phyloP scores from a whole-genome alignment of 2,329 filamentous ascomycete genomes.

The Ascocoryne sarcoides region DNA sequence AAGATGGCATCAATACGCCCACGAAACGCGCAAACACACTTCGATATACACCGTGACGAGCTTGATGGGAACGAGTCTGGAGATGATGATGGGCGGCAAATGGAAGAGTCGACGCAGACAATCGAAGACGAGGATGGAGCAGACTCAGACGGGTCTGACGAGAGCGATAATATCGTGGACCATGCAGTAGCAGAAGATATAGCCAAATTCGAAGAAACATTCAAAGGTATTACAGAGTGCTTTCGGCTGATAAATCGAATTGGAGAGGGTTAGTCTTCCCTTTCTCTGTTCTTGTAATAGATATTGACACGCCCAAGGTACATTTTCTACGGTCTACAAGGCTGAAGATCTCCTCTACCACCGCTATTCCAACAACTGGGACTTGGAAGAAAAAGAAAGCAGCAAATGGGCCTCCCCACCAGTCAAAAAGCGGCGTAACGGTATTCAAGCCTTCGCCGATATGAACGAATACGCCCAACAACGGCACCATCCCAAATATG shows the following conservation, averaged over 20 bases:
- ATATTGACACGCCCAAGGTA: conserved; percentile 48
- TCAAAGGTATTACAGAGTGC: conserved; percentile 72
- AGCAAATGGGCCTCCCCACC: conserved; percentile 64
- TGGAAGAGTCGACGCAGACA: conserved; percentile 31
- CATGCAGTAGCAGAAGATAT: conserved; percentile 74
- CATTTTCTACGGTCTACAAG: conserved; percentile 98
- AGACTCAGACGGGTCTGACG: conserved; percentile 42
- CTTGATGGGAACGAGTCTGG: conserved; percentile 28
- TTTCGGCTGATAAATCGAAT: conserved; percentile 94
- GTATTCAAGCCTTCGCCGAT: conserved; percentile 21
- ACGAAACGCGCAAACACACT: conserved; percentile 26
- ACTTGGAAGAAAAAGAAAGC: conserved; percentile 56
- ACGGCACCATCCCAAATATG: conserved; percentile 59
- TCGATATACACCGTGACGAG: conserved; percentile 33
- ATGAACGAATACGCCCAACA: conserved; percentile 26
- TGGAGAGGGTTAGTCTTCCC: conserved; percentile 63
- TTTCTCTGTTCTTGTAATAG: background rate
- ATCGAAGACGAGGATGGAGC: conserved; percentile 25
- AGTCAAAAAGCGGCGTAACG: conserved; percentile 42
- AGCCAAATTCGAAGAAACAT: conserved; percentile 70
- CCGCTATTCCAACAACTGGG: conserved; percentile 79
- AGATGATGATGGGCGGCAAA: conserved; percentile 32
- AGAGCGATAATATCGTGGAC: conserved; percentile 54
- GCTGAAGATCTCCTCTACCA: conserved; percentile 88
- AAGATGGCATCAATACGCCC: conserved; percentile 26